Percentiles rank a stretch among this genome's conserved stretches.
These are phyloP conservation scores for Ceratonia siliqua DNA, from an alignment of 306 rosid species.

Conservation along the genomic window DNA sequence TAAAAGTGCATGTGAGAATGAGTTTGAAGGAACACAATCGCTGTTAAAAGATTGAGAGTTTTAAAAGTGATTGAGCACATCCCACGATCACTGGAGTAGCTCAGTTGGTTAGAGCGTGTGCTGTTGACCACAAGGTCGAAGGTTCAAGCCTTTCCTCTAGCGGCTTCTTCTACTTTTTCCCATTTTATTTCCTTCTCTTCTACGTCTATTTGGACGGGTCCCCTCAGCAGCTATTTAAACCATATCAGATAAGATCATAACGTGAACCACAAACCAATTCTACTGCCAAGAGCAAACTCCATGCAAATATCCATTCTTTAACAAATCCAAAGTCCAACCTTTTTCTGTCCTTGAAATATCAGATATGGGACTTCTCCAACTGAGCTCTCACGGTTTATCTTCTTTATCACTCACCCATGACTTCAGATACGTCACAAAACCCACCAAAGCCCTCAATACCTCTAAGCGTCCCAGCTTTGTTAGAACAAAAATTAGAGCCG, in stretches of 20 bases:
- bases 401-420: conserved; percentile 39
- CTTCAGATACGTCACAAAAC: conserved; percentile 43
- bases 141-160: conserved; percentile 81
- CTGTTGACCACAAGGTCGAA: conserved; percentile 85
- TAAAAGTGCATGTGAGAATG: no score
- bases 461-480: conserved; percentile 37
- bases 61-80: no score
- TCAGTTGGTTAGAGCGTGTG: conserved; percentile 84
- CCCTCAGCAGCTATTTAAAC: no score
- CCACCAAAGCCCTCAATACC: conserved; percentile 35
- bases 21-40: no score
- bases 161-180: neutral
- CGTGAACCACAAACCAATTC: conserved; percentile 25
- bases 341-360: neutral
- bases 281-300: neutral
- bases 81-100: conserved; percentile 61
- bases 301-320: conserved; percentile 15
- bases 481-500: conserved; percentile 57
- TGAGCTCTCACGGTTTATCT: conserved; percentile 33
- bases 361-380: conserved; percentile 43
- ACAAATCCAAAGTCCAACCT: neutral
- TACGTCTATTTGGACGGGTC: no score
- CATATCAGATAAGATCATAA: conserved; percentile 46
- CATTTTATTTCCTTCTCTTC: neutral
- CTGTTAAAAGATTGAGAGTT: no score